Evolutionary conservation across 2,329 filamentous ascomycete species (phyloP), one percentile per base, ranked within the genome.

Genomic region (Pseudopyricularia javanii): DNA sequence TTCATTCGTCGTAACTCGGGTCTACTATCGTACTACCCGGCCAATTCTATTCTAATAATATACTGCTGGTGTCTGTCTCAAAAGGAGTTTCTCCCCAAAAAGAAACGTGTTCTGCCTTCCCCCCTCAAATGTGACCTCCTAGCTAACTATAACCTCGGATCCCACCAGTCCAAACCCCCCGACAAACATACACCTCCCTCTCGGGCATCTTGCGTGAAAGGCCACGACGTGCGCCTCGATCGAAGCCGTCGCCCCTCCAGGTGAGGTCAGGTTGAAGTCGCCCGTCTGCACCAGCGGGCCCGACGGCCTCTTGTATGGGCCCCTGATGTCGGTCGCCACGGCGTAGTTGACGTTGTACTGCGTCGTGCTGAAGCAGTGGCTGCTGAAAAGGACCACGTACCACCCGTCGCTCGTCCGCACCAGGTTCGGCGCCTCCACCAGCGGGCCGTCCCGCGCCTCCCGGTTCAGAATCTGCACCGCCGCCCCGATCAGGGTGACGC

Each of bases 321-420:
- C 72, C 40, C 48, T 53, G 35, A 74, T 53, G 49, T 56, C 57
- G 9, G 58, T 55, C 8, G 74, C 67, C 7, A 74, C 76, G 2
- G 81, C 80, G 59, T 80, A 84, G 52, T 74, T 74, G n/a, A 82
- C 70, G 59, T 82, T 76, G 63, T 85, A 85, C 35, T 61, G 60
- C 2, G 72, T 63, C 26, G 73, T 70, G 1, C 71, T 72, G 63
- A 70, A 85, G 64, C 79, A 82, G 53, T 82, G 75, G 43, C 74
- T 77, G 59, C 76, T 81, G 65, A 77, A 85, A 62, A 84, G 83
- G 45, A 85, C 66, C 50, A 80, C 71, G 60, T 84, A 84, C 14
- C 69, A 67, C 4, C 74, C 75, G 17, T 71, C 69, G 0, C 57
- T 59, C 3, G 68, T 66, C n/a, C 63, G 63, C 12, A 79, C 64